Evolutionary conservation across 257 asterid species (phyloP), one percentile per base, ranked within the genome.

Genomic region (Nicotiana benthamiana): DNA sequence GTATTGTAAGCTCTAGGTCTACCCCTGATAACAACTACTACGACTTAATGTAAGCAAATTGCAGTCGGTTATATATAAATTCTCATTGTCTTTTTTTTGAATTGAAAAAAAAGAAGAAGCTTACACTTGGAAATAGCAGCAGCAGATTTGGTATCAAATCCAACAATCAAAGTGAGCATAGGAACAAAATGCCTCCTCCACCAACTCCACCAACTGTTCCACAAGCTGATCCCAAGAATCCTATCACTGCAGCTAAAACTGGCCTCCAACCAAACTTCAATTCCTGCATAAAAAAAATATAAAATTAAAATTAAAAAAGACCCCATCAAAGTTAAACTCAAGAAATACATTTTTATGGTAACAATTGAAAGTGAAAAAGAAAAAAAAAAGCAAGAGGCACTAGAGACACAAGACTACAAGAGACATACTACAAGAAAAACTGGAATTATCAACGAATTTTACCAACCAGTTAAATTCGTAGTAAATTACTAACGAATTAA

Each of bases 181-280:
- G 99, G 99, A 32, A 96, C 99, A 64, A 96, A 79, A 96, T 90
- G 80, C 99, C 99, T 17, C 99, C 99, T 2, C 99, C 99, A 20
- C 98, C 98, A 40, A 96, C 97, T 0, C 98, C 99, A 15, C 99
- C 99, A 80, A 96, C 99, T 2, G 99, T 94, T 65, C 98, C 99
- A 83, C 97, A 96, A 0, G 98, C 97, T 16, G 98, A 94, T 2
- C 99, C 99, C 88, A 96, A 75, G 68, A 96, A 96, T 28, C 97
- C 99, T 32, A 94, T 92, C 61, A 90, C 82, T 2, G 95, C 91
- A 3, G 99, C 99, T 89, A 96, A 53, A 46, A 91, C 91, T 27
- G 87, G 51, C 75, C 90, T 89, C 99, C 97, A 94, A 57, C 95
- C 82, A 88, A 96, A 91, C 83, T 80, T 79, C 89, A 96, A 87